Evolutionary conservation across 768 basidiomycete species (phyloP).

Genomic region (Pilatotrama ljubarskyi): DNA sequence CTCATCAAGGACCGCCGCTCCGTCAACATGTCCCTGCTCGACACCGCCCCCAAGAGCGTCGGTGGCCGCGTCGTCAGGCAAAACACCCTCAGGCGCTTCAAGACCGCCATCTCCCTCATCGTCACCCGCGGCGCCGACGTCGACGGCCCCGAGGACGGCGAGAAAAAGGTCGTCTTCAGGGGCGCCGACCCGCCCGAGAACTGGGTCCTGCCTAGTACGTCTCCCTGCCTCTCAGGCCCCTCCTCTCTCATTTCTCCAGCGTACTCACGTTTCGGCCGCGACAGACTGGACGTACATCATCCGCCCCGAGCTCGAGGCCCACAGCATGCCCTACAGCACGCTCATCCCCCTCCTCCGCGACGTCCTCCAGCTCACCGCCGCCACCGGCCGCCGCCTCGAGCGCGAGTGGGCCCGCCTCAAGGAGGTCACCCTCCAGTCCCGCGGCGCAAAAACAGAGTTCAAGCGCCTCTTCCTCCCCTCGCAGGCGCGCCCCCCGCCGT

Average conservation of each 20-base stretch:
- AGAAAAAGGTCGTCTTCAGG: constrained; percentile 18
- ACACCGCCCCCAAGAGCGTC: constrained; percentile 23
- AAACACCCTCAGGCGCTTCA: constrained; percentile 37
- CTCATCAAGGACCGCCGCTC: constrained; percentile 8
- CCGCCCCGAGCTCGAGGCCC: constrained; percentile 38
- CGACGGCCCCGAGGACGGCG: constrained; percentile 8
- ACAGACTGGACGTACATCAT: constrained; percentile 55
- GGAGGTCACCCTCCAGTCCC: too few relatives aligned
- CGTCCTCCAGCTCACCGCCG: constrained; percentile 26
- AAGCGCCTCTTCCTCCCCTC: too few relatives aligned
- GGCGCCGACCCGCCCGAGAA: constrained; percentile 1
- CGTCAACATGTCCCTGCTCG: constrained; percentile 41
- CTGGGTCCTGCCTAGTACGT: constrained; percentile 24
- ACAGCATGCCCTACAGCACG: constrained; percentile 45
- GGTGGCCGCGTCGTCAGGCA: constrained; percentile 39
- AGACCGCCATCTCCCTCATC: constrained; percentile 42
- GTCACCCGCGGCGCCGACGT: constrained; percentile 42
- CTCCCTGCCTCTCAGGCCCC: too few relatives aligned
- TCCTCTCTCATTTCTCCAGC: neutral
- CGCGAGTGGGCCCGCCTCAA: constrained; percentile 1
- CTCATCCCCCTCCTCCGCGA: constrained; percentile 41
- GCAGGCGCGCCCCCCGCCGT: too few relatives aligned
- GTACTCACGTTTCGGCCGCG: neutral
- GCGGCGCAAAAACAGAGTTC: too few relatives aligned
- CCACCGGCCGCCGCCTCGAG: constrained; percentile 11